Evolutionary conservation across 129 eudicot genomes (phyloP).

Genomic region (Mikania micrantha): DNA sequence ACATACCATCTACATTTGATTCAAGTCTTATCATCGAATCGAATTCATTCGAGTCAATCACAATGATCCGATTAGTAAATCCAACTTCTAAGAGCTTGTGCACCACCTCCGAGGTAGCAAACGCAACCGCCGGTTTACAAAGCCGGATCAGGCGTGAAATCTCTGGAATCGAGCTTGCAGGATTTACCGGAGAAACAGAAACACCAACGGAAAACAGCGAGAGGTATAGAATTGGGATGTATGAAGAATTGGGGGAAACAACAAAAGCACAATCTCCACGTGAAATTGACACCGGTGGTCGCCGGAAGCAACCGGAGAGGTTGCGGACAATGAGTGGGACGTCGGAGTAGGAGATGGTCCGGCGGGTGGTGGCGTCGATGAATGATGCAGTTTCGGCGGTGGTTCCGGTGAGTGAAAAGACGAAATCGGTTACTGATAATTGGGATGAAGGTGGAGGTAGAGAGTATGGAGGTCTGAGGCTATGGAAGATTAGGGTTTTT

Average conservation of each 20-base stretch:
- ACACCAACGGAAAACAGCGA: slow-evolving; percentile 46
- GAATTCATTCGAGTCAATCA: slow-evolving; percentile 44
- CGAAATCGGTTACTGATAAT: slow-evolving; percentile 39
- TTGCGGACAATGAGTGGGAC: slow-evolving; percentile 13
- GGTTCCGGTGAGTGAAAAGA: slow-evolving; percentile 21
- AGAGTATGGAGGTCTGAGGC: slow-evolving; percentile 38
- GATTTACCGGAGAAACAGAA: slow-evolving; percentile 48
- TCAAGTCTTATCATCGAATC: slow-evolving; percentile 15
- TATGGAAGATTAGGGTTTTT: slow-evolving; percentile 28
- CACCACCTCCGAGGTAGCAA: slow-evolving; percentile 30
- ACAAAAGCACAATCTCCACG: slow-evolving; percentile 38
- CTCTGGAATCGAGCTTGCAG: slow-evolving; percentile 36
- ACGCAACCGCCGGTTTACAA: slow-evolving; percentile 41
- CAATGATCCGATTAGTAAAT: slow-evolving; percentile 15
- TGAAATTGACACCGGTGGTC: slow-evolving; percentile 6
- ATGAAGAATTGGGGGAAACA: slow-evolving; percentile 36
- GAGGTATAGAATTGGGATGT: slow-evolving; percentile 40
- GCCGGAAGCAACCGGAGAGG: slow-evolving; percentile 34
- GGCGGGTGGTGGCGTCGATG: slow-evolving; percentile 38
- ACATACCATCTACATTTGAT: neutral
- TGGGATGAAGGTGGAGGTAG: slow-evolving; percentile 29
- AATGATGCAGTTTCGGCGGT: slow-evolving; percentile 17
- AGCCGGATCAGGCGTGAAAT: slow-evolving; percentile 31
- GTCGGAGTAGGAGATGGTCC: slow-evolving; percentile 29
- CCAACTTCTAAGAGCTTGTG: slow-evolving; percentile 13